phyloP scores from a whole-genome alignment of 2,329 filamentous ascomycete species.

The Diaporthe sp. region DNA sequence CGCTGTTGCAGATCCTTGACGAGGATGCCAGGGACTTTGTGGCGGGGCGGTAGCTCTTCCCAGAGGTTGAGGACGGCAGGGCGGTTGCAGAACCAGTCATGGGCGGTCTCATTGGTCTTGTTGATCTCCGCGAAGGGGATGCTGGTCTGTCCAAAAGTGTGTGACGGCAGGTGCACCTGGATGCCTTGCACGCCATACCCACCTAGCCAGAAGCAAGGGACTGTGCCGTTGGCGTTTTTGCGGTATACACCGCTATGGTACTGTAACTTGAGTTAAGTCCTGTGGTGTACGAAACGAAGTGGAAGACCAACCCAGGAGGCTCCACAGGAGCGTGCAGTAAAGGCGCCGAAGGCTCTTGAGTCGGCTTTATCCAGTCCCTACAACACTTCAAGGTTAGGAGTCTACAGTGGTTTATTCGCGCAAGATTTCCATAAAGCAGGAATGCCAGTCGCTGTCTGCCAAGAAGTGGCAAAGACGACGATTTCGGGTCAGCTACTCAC shows the following conservation, averaged over 20 bases:
- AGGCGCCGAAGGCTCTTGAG: background rate
- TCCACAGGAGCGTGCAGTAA: background rate
- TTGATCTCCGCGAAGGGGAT: background rate
- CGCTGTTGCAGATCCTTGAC: background rate
- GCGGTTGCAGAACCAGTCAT: slow-evolving; percentile 16
- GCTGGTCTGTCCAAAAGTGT: background rate
- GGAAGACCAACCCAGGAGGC: slow-evolving; percentile 3
- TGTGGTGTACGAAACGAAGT: background rate
- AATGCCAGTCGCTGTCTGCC: too few relatives aligned
- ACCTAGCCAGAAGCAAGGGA: slow-evolving; percentile 18
- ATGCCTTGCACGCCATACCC: background rate
- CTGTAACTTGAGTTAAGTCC: background rate
- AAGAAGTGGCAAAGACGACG: background rate
- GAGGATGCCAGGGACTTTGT: background rate
- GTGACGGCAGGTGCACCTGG: slow-evolving; percentile 4
- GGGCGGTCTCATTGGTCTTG: background rate
- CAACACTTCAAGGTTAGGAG: background rate
- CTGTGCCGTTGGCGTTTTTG: background rate
- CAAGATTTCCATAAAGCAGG: background rate
- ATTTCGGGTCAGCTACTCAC: background rate
- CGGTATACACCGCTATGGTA: slow-evolving; percentile 23
- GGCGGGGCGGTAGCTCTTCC: background rate
- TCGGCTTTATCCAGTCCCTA: background rate
- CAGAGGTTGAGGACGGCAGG: slow-evolving; percentile 10
- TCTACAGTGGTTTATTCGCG: background rate